phyloP scores from a whole-genome alignment of 768 basidiomycete species.

The Suillus decipiens region DNA sequence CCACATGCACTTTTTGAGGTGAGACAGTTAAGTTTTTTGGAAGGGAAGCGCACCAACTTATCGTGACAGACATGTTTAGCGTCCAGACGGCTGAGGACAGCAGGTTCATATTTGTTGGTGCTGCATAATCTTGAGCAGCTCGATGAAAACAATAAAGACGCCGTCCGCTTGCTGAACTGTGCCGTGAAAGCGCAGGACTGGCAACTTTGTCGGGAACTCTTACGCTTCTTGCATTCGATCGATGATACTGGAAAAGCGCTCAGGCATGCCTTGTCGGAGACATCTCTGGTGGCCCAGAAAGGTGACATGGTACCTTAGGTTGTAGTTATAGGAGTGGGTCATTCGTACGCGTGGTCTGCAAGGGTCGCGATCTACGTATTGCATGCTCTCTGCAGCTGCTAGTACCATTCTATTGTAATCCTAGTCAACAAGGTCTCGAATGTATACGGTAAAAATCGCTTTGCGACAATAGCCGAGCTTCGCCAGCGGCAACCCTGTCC shows the following conservation, averaged over 20 bases:
- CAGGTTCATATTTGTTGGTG: conserved; percentile 90
- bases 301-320: background rate
- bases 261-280: conserved; percentile 57
- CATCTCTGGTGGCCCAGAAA: conserved; percentile 34
- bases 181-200: conserved; percentile 82
- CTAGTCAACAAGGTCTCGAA: background rate
- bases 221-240: conserved; percentile 90
- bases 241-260: conserved; percentile 83
- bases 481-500: too few species aligned
- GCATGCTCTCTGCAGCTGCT: background rate
- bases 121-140: conserved; percentile 91
- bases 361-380: background rate
- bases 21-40: conserved; percentile 20
- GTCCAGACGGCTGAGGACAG: conserved; percentile 77
- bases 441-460: background rate
- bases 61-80: conserved; percentile 68
- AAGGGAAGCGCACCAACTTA: background rate
- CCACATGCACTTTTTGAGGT: conserved; percentile 93
- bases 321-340: background rate
- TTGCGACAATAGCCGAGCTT: background rate
- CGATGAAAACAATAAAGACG: conserved; percentile 76
- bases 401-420: background rate
- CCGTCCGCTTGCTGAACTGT: conserved; percentile 72
- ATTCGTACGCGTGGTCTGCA: background rate
- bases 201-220: conserved; percentile 87